Evolutionary conservation across 192 early-diverging fungal genomes (phyloP).

Genomic region (Diversispora eburnea): DNA sequence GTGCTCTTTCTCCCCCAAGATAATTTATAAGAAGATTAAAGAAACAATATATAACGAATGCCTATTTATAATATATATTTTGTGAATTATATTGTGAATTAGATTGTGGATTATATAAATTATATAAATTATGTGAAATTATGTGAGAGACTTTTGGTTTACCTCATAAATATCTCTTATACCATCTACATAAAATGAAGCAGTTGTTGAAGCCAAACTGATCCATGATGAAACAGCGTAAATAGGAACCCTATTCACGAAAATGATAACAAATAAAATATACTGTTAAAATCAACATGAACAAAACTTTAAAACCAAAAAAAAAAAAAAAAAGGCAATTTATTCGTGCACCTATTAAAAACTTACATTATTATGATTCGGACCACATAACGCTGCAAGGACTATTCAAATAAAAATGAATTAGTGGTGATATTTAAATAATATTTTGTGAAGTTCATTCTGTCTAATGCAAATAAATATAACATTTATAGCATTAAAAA

Average conservation of each 20-base stretch:
- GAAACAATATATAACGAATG: constrained; percentile 95
- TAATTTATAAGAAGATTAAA: constrained; percentile 84
- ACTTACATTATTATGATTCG: constrained; percentile 31
- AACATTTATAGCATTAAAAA: no score
- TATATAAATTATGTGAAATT: background rate
- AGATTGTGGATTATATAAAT: background rate
- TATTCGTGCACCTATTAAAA: background rate
- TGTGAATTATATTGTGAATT: background rate
- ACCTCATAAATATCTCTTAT: constrained; percentile 89
- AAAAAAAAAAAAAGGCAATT: background rate
- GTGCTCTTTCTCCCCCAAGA: constrained; percentile 82
- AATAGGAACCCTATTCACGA: constrained; percentile 70
- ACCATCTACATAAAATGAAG: constrained; percentile 84
- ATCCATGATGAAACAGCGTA: constrained; percentile 82
- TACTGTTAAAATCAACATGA: constrained; percentile 25
- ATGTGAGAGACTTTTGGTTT: no score
- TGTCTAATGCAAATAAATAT: background rate
- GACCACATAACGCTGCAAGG: constrained; percentile 28
- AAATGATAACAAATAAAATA: constrained; percentile 4
- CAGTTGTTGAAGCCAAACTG: constrained; percentile 65
- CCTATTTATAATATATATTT: constrained; percentile 36
- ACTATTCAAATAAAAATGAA: constrained; percentile 6
- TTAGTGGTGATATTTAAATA: no score
- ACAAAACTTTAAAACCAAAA: constrained; percentile 31
- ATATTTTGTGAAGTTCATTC: no score